Evolutionary conservation across 169 alveolate genomes (phyloP).

Genomic region (Amoebophrya sp.): DNA sequence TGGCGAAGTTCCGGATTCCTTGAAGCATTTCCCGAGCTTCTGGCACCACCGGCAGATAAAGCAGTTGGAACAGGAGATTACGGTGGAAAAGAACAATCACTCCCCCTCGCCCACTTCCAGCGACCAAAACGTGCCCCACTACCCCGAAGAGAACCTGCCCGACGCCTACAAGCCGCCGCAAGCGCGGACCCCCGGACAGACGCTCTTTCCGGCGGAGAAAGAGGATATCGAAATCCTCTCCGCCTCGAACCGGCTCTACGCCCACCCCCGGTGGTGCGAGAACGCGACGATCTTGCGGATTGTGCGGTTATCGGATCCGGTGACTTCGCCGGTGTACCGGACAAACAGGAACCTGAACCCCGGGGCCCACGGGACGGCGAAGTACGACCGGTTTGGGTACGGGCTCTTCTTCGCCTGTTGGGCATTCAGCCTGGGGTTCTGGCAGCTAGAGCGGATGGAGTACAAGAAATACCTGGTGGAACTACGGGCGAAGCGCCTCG

Average conservation of each 20-base stretch:
- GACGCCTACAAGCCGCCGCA: not conserved
- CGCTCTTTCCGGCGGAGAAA: not conserved
- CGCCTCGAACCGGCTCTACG: not conserved
- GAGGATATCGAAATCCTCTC: constrained; percentile 30
- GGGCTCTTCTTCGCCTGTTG: not conserved
- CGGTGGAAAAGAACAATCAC: too few species aligned
- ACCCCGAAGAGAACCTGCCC: not conserved
- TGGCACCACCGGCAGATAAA: constrained; percentile 3
- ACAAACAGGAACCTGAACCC: not conserved
- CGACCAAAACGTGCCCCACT: too few species aligned
- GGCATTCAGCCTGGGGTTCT: not conserved
- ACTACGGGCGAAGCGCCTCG: not conserved
- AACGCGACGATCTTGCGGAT: not conserved
- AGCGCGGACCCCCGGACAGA: constrained; percentile 17
- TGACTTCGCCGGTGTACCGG: constrained; percentile 13
- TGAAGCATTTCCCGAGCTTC: not conserved
- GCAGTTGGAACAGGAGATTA: not conserved
- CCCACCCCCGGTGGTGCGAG: not conserved
- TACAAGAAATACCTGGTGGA: constrained; percentile 16
- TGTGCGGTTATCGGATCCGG: constrained; percentile 25
- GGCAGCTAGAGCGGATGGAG: constrained; percentile 31
- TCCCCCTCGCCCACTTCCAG: too few species aligned
- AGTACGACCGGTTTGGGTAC: not conserved
- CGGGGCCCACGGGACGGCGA: not conserved
- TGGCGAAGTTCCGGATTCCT: not conserved